Evolutionary conservation across 306 rosid species (phyloP).

Genomic region (Lablab purpureus): DNA sequence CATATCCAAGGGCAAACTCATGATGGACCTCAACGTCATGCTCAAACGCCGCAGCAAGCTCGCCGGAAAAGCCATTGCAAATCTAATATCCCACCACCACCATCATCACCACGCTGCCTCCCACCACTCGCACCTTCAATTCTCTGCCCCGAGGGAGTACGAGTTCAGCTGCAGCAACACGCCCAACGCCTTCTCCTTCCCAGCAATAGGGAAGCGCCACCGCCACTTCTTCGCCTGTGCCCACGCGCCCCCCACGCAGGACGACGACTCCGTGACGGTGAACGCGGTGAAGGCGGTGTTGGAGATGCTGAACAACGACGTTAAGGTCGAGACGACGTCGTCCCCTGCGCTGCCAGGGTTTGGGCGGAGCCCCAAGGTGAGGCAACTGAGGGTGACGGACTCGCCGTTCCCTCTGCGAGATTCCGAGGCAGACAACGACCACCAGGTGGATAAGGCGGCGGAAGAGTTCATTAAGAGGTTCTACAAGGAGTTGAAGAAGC

Average conservation of each 20-base stretch:
- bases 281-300: slow-evolving; percentile 56
- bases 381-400: slow-evolving; percentile 88
- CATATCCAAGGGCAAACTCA: slow-evolving; percentile 67
- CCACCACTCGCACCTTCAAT: not conserved
- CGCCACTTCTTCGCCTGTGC: slow-evolving; percentile 62
- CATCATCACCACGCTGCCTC: slow-evolving; percentile 46
- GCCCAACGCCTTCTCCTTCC: slow-evolving; percentile 54
- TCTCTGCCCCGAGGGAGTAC: slow-evolving; percentile 63
- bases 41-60: slow-evolving; percentile 88
- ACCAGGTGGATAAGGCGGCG: slow-evolving; percentile 76
- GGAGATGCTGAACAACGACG: slow-evolving; percentile 58
- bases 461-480: slow-evolving; percentile 84
- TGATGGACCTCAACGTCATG: slow-evolving; percentile 71
- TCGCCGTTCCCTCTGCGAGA: slow-evolving; percentile 83
- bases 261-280: slow-evolving; percentile 58
- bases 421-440: slow-evolving; percentile 51
- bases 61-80: slow-evolving; percentile 80
- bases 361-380: slow-evolving; percentile 63
- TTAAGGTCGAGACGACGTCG: slow-evolving; percentile 27
- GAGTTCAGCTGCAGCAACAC: slow-evolving; percentile 97
- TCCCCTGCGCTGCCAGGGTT: slow-evolving; percentile 71
- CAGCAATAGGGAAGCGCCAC: slow-evolving; percentile 54
- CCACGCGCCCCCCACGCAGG: slow-evolving; percentile 58
- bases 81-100: slow-evolving; percentile 70
- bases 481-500: slow-evolving; percentile 67